phyloP scores from a whole-genome alignment of 2,329 filamentous ascomycete species.

The Cyphellophora europaea region DNA sequence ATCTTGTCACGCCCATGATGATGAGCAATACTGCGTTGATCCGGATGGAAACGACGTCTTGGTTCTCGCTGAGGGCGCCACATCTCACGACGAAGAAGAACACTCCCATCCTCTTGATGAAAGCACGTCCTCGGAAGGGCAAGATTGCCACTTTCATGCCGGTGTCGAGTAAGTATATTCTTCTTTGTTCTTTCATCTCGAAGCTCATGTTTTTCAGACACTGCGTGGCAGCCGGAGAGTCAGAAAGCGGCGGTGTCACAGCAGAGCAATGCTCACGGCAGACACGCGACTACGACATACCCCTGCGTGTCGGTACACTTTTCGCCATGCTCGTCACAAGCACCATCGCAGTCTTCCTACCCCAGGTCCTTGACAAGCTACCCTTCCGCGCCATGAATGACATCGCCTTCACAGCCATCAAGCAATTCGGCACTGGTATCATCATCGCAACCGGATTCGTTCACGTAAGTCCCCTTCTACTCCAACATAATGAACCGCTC shows the following conservation, averaged over 20 bases:
- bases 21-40: constrained; percentile 53
- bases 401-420: constrained; percentile 52
- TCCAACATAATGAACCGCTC: background rate
- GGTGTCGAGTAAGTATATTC: constrained; percentile 56
- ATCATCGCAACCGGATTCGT: constrained; percentile 31
- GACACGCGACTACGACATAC: constrained; percentile 51
- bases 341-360: constrained; percentile 57
- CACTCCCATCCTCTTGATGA: constrained; percentile 20
- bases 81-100: constrained; percentile 5
- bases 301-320: constrained; percentile 59
- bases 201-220: constrained; percentile 26
- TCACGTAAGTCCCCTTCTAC: constrained; percentile 21
- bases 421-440: constrained; percentile 44
- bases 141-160: constrained; percentile 64
- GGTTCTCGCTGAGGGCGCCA: constrained; percentile 32
- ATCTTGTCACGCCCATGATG: constrained; percentile 54
- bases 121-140: constrained; percentile 24
- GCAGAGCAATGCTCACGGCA: constrained; percentile 31
- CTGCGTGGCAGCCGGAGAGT: constrained; percentile 44
- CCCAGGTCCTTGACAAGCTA: constrained; percentile 53
- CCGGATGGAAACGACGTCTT: constrained; percentile 52
- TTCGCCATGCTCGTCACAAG: constrained; percentile 65
- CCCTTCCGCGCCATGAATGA: constrained; percentile 41
- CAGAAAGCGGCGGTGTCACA: constrained; percentile 25
- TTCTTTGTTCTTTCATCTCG: background rate